Evolutionary conservation across 192 early-diverging fungal species (phyloP), one percentile per base, ranked within the genome.

Genomic region (Helicostylum pulchrum): DNA sequence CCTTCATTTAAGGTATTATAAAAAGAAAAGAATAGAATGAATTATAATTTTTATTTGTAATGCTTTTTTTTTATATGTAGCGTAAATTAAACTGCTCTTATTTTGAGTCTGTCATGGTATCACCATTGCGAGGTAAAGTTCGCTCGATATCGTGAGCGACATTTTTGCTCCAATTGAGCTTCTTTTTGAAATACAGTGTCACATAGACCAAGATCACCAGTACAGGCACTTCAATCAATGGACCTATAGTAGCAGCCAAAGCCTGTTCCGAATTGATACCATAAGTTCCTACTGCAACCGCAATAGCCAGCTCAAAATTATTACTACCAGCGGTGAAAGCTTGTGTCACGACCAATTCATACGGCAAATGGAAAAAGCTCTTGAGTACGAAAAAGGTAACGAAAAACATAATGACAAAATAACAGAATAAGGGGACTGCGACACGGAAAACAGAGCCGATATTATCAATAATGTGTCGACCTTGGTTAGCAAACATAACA

Each of bases 231-330:
- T 90, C 89, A 45, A 87, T 84, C 66, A 90, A 71, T 14, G 86
- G 86, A 2, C 89, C 89, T 50, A 88, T 80, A 21, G 82, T 81
- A 12, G 86, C 75, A 9, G 84, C 79, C 47, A 90, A 65, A 2
- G 86, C 85, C 59, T 89, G 74, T 45, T 78, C 71, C 9, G 86
- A 88, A 20, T 85, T 74, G 34, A 87, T 75, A 12, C 89, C 89
- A 72, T 80, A 90, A 0, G 77, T 81, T 1, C 84, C 83, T 8
- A 88, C 76, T 11, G 86, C 84, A 14, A 90, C 82, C 48, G 86
- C 87, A 57, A 90, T 88, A 20, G 89, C 87, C n/a, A 90, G 69
- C 65, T 90, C 87, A 60, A 90, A 90, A 55, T 89, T 89, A 66
- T 90, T 90, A 58, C 76, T 77, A 3, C 80, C 75, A 2, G 86